Conservation (phyloP, 2,329 filamentous ascomycete genomes). For the Teratosphaeria pseudoeucalypti region DNA sequence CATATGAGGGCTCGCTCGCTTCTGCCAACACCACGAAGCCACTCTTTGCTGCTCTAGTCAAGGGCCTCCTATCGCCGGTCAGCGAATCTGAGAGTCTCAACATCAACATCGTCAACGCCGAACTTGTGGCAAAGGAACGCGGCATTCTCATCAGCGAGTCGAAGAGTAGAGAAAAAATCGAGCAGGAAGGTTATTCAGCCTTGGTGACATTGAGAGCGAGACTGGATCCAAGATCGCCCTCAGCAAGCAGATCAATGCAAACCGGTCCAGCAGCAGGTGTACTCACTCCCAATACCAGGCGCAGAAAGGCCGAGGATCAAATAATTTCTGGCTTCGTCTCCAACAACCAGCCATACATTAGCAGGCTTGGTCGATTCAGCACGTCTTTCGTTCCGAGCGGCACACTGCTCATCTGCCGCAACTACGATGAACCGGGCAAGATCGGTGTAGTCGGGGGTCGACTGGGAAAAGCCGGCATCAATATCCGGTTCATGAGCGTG, state of each 20-base stretch:
- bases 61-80: constrained; percentile 61
- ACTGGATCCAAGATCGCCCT: constrained; percentile 22
- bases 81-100: constrained; percentile 61
- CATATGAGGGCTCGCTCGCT: constrained; percentile 67
- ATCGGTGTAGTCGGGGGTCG: constrained; percentile 68
- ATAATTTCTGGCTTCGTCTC: constrained; percentile 57
- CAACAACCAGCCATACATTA: constrained; percentile 57
- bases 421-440: constrained; percentile 73
- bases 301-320: constrained; percentile 32
- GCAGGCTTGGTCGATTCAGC: constrained; percentile 61
- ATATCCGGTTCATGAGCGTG: constrained; percentile 74
- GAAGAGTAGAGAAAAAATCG: constrained; percentile 49
- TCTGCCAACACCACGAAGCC: constrained; percentile 64
- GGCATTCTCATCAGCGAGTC: constrained; percentile 70
- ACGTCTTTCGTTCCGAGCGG: constrained; percentile 65
- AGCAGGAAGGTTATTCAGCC: constrained; percentile 56
- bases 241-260: constrained; percentile 11
- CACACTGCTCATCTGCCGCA: constrained; percentile 65
- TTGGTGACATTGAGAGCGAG: constrained; percentile 58
- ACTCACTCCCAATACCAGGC: constrained; percentile 1
- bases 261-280: constrained; percentile 2
- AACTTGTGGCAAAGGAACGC: constrained; percentile 63
- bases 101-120: constrained; percentile 76
- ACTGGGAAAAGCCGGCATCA: constrained; percentile 60
- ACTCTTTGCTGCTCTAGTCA: constrained; percentile 67